phyloP scores from a whole-genome alignment of 495 filamentous ascomycete genomes.

The Bathelium albidoporum region DNA sequence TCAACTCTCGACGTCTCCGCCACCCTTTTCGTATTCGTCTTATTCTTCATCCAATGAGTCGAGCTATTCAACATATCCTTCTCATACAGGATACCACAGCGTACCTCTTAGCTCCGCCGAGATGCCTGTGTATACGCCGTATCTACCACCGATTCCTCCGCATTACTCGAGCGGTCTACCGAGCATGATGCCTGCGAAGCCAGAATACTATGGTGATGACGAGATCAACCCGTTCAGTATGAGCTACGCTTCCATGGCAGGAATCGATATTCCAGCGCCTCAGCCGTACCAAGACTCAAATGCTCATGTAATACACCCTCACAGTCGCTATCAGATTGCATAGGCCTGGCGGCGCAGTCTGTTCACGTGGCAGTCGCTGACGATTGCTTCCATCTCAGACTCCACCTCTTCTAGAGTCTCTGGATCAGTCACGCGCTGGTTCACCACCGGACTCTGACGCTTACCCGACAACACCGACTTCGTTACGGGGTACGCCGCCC shows the following conservation, averaged over 20 bases:
- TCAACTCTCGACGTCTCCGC: conserved; percentile 59
- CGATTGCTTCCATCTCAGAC: conserved; percentile 44
- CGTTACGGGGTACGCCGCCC: conserved; percentile 55
- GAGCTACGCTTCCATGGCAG: conserved; percentile 64
- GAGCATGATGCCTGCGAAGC: conserved; percentile 56
- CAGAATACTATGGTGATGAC: conserved; percentile 48
- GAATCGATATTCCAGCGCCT: conserved; percentile 58
- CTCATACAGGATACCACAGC: conserved; percentile 54
- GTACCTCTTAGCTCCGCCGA: conserved; percentile 50
- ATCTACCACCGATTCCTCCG: conserved; percentile 50
- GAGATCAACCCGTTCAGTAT: conserved; percentile 67
- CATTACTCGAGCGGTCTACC: conserved; percentile 54
- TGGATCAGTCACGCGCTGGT: conserved; percentile 59
- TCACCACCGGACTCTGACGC: conserved; percentile 42
- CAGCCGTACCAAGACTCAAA: conserved; percentile 47
- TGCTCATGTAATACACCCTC: conserved; percentile 20
- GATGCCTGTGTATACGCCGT: conserved; percentile 47
- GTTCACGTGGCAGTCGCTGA: background rate
- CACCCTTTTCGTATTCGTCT: conserved; percentile 59
- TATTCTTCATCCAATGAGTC: conserved; percentile 59
- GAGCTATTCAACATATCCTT: conserved; percentile 52
- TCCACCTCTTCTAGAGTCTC: conserved; percentile 72
- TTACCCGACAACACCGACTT: conserved; percentile 59
- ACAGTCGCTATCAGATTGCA: conserved; percentile 8
- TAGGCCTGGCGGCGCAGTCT: conserved; percentile 4